Base-by-base conservation (phyloP, 305 asterid species). In the Fraxinus greggii region DNA sequence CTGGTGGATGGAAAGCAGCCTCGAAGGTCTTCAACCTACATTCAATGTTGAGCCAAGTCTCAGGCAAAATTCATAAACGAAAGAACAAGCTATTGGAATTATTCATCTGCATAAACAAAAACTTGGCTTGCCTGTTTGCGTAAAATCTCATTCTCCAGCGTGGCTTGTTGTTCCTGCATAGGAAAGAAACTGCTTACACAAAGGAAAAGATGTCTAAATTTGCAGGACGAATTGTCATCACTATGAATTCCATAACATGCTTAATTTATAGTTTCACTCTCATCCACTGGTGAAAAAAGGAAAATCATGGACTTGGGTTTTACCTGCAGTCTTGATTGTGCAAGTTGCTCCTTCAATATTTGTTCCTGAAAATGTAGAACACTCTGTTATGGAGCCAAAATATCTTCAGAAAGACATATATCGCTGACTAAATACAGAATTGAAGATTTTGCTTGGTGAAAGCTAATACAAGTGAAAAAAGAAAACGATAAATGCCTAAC, bases 1-100 rank as follows among this genome's bases (percentile, higher is more conserved):
- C 81, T 72, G 77, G 85, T 61, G 38, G 83, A 65, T 24, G 93
- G 86, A 75, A 82, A 40, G 61, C 83, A 56, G 28, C 86, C 87
- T 83, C 70, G 88, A 48, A 91, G 88, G 88, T 93, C 95, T 40
- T 89, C 89, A 31, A 93, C 90, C 97, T 94, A 87, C 80, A 84
- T 73, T 83, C 79, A 61, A 56, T 15, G 82, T 74, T 28, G 28
- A 85, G 72, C 70, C 72, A 59, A 79, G 26, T 54, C 65, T 54
- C 19, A 54, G 26, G 10, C 26, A n/a, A 54, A 15, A 33, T 8
- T 83, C n/a, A 38, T 61, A 12, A n/a, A 13, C 4, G 63, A 59
- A 8, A 29, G 23, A 19, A 13, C 7, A 79, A 72, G 74, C 12
- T 19, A 80, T 78, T 7, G 3, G 6, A 24, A 63, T 21, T 54